These are phyloP conservation scores for Dalbergia oliveri DNA, from an alignment of 306 rosid species.

Conservation along the genomic window DNA sequence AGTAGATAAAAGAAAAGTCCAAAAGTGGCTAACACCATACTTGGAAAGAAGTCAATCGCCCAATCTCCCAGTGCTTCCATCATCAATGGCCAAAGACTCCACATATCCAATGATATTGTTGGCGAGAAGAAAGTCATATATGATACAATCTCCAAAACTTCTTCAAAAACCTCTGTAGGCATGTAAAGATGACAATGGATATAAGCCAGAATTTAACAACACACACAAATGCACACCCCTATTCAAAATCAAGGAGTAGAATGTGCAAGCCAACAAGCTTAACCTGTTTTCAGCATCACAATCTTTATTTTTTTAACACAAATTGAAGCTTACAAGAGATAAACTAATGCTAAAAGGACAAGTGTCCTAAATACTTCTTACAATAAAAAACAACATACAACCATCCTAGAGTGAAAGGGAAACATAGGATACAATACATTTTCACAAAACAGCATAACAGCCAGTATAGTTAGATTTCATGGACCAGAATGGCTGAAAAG, in stretches of 20 bases:
- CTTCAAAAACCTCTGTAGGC: constrained; percentile 96
- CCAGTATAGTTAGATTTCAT: no score
- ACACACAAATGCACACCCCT: background rate
- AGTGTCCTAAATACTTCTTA: background rate
- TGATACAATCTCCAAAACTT: constrained; percentile 95
- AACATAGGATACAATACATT: background rate
- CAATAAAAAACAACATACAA: background rate
- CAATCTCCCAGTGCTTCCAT: constrained; percentile 91
- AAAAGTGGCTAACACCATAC: constrained; percentile 51
- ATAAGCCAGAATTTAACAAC: background rate
- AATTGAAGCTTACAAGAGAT: background rate
- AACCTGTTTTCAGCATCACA: background rate
- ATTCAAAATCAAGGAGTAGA: background rate
- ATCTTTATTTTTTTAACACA: background rate
- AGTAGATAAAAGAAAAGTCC: background rate
- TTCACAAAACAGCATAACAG: no score
- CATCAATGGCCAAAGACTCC: constrained; percentile 99
- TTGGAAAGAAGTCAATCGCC: constrained; percentile 95
- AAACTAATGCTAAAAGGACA: background rate
- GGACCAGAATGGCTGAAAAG: no score
- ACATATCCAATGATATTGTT: constrained; percentile 90
- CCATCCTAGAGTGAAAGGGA: background rate
- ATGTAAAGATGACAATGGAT: constrained; percentile 23
- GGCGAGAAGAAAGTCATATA: constrained; percentile 97
- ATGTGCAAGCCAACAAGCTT: background rate